Percentiles rank a stretch among this genome's conserved stretches.
Evolutionary conservation across 768 basidiomycete species (phyloP).

Genomic region (Tephrocybe sp.): DNA sequence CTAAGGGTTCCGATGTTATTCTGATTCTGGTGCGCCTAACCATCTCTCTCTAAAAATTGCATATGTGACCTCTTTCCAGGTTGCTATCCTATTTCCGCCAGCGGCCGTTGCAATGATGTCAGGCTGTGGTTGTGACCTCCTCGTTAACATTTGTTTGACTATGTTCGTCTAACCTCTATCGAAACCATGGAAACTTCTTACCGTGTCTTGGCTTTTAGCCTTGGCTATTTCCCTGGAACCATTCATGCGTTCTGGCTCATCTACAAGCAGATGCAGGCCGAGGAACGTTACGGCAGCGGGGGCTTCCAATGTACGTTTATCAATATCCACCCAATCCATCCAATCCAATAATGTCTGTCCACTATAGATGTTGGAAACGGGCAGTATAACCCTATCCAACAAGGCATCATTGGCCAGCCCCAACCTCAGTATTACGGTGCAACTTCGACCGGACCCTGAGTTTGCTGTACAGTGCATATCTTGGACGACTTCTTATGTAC

Average conservation of each 20-base stretch:
- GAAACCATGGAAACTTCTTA: background rate
- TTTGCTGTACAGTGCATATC: background rate
- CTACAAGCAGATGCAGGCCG: slow-evolving; percentile 86
- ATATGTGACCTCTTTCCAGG: slow-evolving; percentile 33
- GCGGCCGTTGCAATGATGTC: slow-evolving; percentile 75
- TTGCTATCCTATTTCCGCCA: slow-evolving; percentile 79
- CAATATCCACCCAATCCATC: background rate
- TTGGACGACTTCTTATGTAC: background rate
- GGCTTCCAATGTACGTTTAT: slow-evolving; percentile 68
- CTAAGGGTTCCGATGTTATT: slow-evolving; percentile 68
- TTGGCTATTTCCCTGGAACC: slow-evolving; percentile 76
- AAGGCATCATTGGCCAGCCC: slow-evolving; percentile 17
- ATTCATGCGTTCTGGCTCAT: slow-evolving; percentile 88
- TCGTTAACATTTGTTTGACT: slow-evolving; percentile 81
- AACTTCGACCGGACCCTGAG: slow-evolving; percentile 18
- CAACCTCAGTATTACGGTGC: slow-evolving; percentile 41
- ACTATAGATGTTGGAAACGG: slow-evolving; percentile 39
- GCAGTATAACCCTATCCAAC: slow-evolving; percentile 37
- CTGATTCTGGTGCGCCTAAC: slow-evolving; percentile 64
- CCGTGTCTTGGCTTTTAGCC: slow-evolving; percentile 31
- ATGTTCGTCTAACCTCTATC: slow-evolving; percentile 42
- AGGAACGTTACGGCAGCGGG: slow-evolving; percentile 75
- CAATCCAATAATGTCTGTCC: background rate
- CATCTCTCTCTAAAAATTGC: background rate
- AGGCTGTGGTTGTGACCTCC: slow-evolving; percentile 83